Base-by-base conservation (phyloP, 768 basidiomycete genomes). In the Boletus rubescentipes region DNA sequence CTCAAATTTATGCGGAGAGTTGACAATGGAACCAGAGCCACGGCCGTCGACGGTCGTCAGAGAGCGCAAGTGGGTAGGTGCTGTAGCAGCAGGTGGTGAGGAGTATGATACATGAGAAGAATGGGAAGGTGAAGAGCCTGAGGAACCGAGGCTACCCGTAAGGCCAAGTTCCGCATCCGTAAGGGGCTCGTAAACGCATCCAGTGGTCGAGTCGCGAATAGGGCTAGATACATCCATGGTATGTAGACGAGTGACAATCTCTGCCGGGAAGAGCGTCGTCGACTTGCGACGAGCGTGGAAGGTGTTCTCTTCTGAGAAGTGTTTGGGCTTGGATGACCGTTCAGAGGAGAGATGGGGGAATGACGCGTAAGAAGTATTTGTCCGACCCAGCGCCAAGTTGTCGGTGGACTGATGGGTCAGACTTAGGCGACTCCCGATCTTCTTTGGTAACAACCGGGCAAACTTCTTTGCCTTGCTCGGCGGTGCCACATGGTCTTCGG, bases 211-310 rank as follows among this genome's bases (percentile, higher is more conserved):
- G 39, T 64, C 62, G 30, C 46, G 51, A 38, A 58, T 20, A n/a
- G 69, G 70, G 39, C 29, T 56, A 2, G 61, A 70, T 29, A 70
- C 68, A 16, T 70, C 68, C 50, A 70, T 67, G 31, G 69, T 61
- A 18, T 70, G 68, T 42, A 70, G 52, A 49, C 63, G 69, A 40
- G 66, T 47, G 44, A 46, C 53, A 16, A 70, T 47, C 49, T 68
- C 66, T 42, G 60, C 59, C 2, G 69, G 69, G 35, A 72, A 71
- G 53, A 71, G 58, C 6, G 65, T 69, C 26, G 67, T 60, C 49
- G 69, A 71, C 61, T 71, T 71, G 52, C 71, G 69, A 49, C 71
- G 69, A 16, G 69, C 61, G 52, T 72, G 71, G 31, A 71, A 71
- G 2, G 65, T 72, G 57, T 71, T 71, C 61, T 65, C 63, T 49